These are phyloP conservation scores for Eutrema japonicum DNA, from an alignment of 345 rosid genomes.

Conservation along the genomic window DNA sequence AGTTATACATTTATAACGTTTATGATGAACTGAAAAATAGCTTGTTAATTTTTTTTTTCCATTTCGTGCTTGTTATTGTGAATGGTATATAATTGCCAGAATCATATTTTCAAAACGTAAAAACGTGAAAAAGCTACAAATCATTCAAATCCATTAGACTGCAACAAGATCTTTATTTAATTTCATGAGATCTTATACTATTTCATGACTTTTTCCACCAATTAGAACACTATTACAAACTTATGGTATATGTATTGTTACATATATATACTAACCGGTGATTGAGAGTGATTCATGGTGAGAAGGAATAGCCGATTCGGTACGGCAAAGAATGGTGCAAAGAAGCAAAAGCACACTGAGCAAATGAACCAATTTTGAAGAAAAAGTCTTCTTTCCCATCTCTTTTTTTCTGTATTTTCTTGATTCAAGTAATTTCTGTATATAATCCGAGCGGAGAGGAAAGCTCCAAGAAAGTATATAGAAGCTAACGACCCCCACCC, in stretches of 20 bases:
- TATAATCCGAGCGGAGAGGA: not conserved
- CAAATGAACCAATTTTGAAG: conserved; percentile 5
- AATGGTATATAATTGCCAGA: no score
- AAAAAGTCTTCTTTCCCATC: not conserved
- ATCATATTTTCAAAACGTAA: no score
- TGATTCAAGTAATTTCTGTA: not conserved
- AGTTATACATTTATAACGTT: no score
- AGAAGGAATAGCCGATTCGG: not conserved
- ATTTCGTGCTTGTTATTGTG: no score
- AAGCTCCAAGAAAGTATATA: not conserved
- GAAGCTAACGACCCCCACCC: not conserved
- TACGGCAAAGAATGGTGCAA: not conserved
- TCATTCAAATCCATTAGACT: no score
- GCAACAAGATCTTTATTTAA: no score
- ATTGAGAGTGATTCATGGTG: not conserved
- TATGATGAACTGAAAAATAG: no score
- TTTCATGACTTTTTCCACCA: no score
- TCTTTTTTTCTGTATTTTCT: not conserved
- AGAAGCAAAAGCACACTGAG: not conserved
- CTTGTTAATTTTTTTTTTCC: no score
- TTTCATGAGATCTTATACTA: no score
- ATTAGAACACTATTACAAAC: no score
- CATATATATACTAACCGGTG: not conserved
- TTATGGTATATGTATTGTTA: not conserved
- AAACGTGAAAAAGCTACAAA: no score